Evolutionary conservation across 179 eudicot species (phyloP).

Genomic region (Nepenthes alata): DNA sequence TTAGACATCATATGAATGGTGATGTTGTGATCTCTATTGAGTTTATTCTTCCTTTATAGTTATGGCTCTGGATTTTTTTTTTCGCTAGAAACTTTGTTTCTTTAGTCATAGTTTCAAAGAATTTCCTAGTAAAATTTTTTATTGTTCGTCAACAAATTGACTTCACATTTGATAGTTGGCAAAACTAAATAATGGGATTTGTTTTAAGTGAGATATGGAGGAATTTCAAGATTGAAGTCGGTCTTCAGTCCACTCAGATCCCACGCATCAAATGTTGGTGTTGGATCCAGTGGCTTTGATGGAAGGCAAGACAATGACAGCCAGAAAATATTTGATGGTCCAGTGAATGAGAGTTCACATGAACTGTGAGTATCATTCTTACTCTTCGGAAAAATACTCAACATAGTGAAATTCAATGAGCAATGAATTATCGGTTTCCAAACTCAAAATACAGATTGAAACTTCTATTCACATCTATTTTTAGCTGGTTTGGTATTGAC

Average conservation of each 20-base stretch:
- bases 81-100: not conserved
- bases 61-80: not conserved
- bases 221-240: constrained; percentile 22
- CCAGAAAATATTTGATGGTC: constrained; percentile 20
- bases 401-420: not conserved
- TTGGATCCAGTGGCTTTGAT: constrained; percentile 54
- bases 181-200: constrained; percentile 1
- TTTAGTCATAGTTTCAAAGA: not conserved
- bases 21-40: not conserved
- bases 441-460: not conserved
- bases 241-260: constrained; percentile 21
- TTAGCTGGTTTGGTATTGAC: too few species aligned
- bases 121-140: not conserved
- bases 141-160: not conserved
- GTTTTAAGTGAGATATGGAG: constrained; percentile 37
- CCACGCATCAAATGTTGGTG: constrained; percentile 52
- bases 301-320: constrained; percentile 32
- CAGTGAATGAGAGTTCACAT: constrained; percentile 32
- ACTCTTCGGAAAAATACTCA: not conserved
- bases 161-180: not conserved
- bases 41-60: not conserved
- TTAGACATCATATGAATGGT: not conserved
- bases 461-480: not conserved
- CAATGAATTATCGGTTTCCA: not conserved
- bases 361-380: constrained; percentile 38